These are phyloP conservation scores for Hagleromyces aurorensis DNA, from an alignment of 805 yeast genomes.

Conservation along the genomic window DNA sequence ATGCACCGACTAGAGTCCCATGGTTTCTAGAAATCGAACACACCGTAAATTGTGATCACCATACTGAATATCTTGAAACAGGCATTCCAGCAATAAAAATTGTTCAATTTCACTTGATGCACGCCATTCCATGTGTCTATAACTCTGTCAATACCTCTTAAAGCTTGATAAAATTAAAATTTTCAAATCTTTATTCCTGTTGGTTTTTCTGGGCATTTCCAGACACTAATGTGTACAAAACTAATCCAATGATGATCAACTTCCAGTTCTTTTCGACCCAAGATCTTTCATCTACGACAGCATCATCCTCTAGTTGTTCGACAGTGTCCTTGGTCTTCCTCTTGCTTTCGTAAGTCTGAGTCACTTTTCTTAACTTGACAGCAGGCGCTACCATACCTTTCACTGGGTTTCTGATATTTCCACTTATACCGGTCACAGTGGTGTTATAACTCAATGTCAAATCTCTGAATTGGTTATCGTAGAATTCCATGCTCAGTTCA, in stretches of 20 bases:
- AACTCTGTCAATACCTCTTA: too few relatives aligned
- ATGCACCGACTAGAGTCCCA: too few relatives aligned
- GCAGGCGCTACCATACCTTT: slow-evolving; percentile 19
- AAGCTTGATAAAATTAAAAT: too few relatives aligned
- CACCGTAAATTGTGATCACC: too few relatives aligned
- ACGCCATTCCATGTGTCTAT: too few relatives aligned
- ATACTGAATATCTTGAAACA: too few relatives aligned
- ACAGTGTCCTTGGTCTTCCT: slow-evolving; percentile 13
- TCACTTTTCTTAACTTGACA: slow-evolving; percentile 20
- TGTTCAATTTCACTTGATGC: too few relatives aligned
- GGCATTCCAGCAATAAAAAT: too few relatives aligned
- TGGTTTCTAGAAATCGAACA: too few relatives aligned
- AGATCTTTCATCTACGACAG: slow-evolving; percentile 13
- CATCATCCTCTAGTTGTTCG: slow-evolving; percentile 19
- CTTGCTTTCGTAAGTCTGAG: slow-evolving; percentile 28
- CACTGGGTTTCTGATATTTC: slow-evolving; percentile 10
- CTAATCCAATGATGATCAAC: slow-evolving; percentile 20
- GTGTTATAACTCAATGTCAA: slow-evolving; percentile 17
- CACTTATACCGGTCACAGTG: slow-evolving; percentile 13
- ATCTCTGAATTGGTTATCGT: slow-evolving; percentile 11
- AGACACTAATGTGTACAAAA: slow-evolving; percentile 20
- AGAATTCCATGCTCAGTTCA: slow-evolving; percentile 16
- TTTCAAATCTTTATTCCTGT: too few relatives aligned
- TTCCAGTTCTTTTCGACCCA: slow-evolving; percentile 30
- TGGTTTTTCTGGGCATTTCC: too few relatives aligned